phyloP scores from a whole-genome alignment of 768 basidiomycete species.

The Lactarius tabidus region DNA sequence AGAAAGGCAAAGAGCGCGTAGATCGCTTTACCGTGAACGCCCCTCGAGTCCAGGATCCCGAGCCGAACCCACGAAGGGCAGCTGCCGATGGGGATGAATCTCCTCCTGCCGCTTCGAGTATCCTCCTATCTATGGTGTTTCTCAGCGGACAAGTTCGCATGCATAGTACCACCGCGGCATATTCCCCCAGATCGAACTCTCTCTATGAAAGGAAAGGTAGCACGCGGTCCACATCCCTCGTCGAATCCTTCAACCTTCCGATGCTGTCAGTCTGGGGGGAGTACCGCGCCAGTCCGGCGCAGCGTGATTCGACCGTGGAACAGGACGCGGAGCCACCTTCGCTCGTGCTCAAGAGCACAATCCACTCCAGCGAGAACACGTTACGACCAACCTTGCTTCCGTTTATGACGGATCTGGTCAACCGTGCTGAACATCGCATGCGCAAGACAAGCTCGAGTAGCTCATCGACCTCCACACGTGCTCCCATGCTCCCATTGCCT shows the following conservation, averaged over 20 bases:
- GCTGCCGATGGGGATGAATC: constrained; percentile 31
- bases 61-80: constrained; percentile 6
- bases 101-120: constrained; percentile 50
- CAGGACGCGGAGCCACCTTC: constrained; percentile 46
- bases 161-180: constrained; percentile 47
- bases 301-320: constrained; percentile 35
- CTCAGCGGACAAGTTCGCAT: constrained; percentile 80
- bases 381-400: constrained; percentile 78
- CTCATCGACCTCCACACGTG: constrained; percentile 24
- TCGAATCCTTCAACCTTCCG: constrained; percentile 70
- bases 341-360: constrained; percentile 79
- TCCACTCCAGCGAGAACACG: constrained; percentile 85
- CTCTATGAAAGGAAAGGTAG: constrained; percentile 48
- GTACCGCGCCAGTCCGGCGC: constrained; percentile 58
- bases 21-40: constrained; percentile 56
- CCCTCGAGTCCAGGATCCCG: constrained; percentile 35
- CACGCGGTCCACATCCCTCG: constrained; percentile 47
- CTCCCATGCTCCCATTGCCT: not conserved
- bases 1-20: constrained; percentile 73
- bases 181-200: constrained; percentile 30
- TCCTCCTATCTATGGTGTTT: constrained; percentile 69
- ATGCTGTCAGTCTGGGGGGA: constrained; percentile 79
- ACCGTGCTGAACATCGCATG: constrained; percentile 66
- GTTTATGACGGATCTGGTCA: constrained; percentile 75
- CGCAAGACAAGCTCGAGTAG: constrained; percentile 42